A percentile compares a stretch with the other conserved stretches of the same genome.
These are phyloP conservation scores for Ceratobasidium sp. DNA, from an alignment of 1,284 basidiomycete genomes.

Conservation along the genomic window DNA sequence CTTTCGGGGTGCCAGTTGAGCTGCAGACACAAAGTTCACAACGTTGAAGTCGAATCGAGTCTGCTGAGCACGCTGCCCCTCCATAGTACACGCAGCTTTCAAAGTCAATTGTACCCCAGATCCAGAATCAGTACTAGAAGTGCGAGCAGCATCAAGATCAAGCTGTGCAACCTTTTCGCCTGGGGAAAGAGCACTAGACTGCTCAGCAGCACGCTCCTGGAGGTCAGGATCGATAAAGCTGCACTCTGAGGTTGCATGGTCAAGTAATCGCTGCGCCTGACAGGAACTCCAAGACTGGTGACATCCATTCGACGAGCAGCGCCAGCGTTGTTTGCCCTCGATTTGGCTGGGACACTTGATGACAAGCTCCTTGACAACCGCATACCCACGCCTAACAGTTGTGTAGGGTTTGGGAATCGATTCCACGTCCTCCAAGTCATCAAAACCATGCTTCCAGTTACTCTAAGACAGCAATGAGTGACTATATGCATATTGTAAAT, in stretches of 20 bases:
- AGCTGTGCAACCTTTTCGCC: background rate
- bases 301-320: background rate
- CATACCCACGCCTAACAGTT: background rate
- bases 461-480: background rate
- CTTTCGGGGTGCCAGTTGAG: background rate
- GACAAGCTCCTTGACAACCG: background rate
- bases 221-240: background rate
- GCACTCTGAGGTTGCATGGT: slow-evolving; percentile 5
- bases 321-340: background rate
- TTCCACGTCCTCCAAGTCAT: slow-evolving; percentile 7
- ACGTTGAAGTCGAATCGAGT: slow-evolving; percentile 7
- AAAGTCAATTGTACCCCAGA: background rate
- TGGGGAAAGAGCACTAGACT: background rate
- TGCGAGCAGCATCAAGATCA: background rate
- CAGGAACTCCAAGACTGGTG: slow-evolving; percentile 6
- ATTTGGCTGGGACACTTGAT: slow-evolving; percentile 17
- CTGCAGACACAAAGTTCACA: slow-evolving; percentile 1
- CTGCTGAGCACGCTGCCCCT: slow-evolving; percentile 1
- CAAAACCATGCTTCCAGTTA: slow-evolving; percentile 23
- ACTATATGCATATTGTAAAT: background rate
- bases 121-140: background rate
- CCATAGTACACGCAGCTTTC: background rate
- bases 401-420: background rate
- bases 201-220: background rate
- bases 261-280: background rate